phyloP scores from a whole-genome alignment of 495 filamentous ascomycete species.

The Eremomyces bilateralis region DNA sequence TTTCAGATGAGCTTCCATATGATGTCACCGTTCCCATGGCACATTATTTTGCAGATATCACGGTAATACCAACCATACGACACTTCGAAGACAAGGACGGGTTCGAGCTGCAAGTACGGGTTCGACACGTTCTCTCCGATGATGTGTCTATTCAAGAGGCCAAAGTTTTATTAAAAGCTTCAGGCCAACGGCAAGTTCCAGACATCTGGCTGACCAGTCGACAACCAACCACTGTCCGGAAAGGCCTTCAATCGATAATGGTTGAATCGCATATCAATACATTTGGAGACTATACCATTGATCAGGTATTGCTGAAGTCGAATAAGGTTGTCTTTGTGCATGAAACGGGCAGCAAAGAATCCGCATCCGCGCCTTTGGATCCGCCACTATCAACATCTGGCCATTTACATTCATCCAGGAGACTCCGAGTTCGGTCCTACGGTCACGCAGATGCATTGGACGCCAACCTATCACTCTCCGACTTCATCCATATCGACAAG shows the following conservation, averaged over 20 bases:
- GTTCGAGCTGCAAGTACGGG: conserved; percentile 45
- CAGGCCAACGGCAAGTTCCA: too few species aligned
- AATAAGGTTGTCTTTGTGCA: conserved; percentile 49
- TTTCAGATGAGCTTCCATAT: conserved; percentile 38
- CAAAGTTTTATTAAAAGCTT: neutral
- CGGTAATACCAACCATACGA: conserved; percentile 43
- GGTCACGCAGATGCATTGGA: conserved; percentile 26
- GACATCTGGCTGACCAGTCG: too few species aligned
- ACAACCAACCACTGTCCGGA: too few species aligned
- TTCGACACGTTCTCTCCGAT: conserved; percentile 53
- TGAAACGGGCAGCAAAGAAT: conserved; percentile 23
- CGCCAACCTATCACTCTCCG: conserved; percentile 27
- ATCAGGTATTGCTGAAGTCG: conserved; percentile 43
- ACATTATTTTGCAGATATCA: conserved; percentile 50
- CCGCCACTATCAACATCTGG: conserved; percentile 17
- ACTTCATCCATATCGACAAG: conserved; percentile 50
- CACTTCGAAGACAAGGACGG: conserved; percentile 57
- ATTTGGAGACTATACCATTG: conserved; percentile 54
- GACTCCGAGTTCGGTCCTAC: conserved; percentile 31
- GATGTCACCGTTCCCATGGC: conserved; percentile 44
- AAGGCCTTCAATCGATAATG: too few species aligned
- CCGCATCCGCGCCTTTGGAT: conserved; percentile 10
- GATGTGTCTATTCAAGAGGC: conserved; percentile 14
- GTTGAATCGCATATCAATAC: conserved; percentile 21
- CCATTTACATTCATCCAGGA: too few species aligned